Percentiles rank a stretch among this genome's conserved stretches.
These are phyloP conservation scores for Eucalyptus regnans DNA, from an alignment of 345 rosid genomes.

Conservation along the genomic window DNA sequence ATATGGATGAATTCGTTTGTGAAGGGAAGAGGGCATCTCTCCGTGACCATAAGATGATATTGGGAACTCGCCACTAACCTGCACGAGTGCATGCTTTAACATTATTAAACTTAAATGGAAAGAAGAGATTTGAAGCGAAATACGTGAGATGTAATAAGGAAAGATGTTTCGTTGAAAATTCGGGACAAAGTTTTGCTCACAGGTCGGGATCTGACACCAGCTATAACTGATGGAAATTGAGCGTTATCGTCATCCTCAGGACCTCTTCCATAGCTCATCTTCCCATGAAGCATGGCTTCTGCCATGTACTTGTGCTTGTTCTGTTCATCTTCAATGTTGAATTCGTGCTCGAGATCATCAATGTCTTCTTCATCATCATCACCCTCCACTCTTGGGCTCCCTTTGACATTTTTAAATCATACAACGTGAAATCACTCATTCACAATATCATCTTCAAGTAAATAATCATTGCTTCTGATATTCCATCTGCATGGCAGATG, in stretches of 20 bases:
- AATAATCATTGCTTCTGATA: not conserved
- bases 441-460: not conserved
- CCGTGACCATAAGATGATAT: constrained; percentile 48
- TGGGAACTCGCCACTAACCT: constrained; percentile 95
- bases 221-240: constrained; percentile 54
- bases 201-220: constrained; percentile 63
- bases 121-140: not conserved
- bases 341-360: constrained; percentile 92
- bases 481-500: not conserved
- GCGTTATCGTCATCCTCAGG: constrained; percentile 70
- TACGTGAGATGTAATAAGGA: not conserved
- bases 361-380: constrained; percentile 95
- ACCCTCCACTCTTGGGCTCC: constrained; percentile 88
- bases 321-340: constrained; percentile 75
- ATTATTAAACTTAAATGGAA: not conserved
- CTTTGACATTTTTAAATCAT: constrained; percentile 4
- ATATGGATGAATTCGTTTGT: constrained; percentile 89
- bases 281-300: constrained; percentile 88
- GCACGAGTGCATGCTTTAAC: not conserved
- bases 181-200: constrained; percentile 18
- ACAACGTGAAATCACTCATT: not conserved
- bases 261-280: constrained; percentile 97
- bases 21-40: constrained; percentile 66
- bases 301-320: constrained; percentile 53
- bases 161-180: not conserved